Evolutionary conservation across 495 filamentous ascomycete genomes (phyloP), one percentile per base, ranked within the genome.

Genomic region (Aspergillus panamensis): DNA sequence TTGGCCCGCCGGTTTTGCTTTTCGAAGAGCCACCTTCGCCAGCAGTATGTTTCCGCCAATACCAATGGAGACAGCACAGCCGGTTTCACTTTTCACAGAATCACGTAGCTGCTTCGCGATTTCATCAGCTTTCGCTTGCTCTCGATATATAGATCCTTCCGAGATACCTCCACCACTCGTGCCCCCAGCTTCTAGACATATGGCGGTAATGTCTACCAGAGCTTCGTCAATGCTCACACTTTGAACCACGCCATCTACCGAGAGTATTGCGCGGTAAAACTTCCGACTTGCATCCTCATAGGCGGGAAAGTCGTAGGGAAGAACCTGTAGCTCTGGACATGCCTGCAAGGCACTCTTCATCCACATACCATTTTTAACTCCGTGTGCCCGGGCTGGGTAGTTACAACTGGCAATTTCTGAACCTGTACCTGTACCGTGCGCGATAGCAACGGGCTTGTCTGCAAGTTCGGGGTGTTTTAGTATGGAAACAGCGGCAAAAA

Each of bases 321-420:
- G 67, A 6, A 95, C 82, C 59, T 92, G 89, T 30, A 98, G 79
- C 17, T 91, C 83, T 0, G 92, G 87, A 70, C 92, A 98, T 12
- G 91, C 73, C 58, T 92, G 84, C 60, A 86, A 77, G 3, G 95
- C 94, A 30, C 81, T 77, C 65, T 92, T 92, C 92, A 98, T 96
- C 94, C 94, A 98, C 95, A 96, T 97, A 8, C 95, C 94, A 60
- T 97, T 97, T 67, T 90, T 96, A 51, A 97, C 78, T 0, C 92
- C 94, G 62, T 83, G 92, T 19, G 82, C 80, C 20, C 94, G 84
- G 3, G 95, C 94, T 19, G 86, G 83, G 68, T 98, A 98, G 69
- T 97, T 98, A 71, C 94, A 98, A 55, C 92, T 96, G 8, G 94
- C 94, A 61, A 98, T 96, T 66, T 97, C 94, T 1, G 92, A 96